Conservation (phyloP, 2,329 filamentous ascomycete species). For the Verticillium nubilum region DNA sequence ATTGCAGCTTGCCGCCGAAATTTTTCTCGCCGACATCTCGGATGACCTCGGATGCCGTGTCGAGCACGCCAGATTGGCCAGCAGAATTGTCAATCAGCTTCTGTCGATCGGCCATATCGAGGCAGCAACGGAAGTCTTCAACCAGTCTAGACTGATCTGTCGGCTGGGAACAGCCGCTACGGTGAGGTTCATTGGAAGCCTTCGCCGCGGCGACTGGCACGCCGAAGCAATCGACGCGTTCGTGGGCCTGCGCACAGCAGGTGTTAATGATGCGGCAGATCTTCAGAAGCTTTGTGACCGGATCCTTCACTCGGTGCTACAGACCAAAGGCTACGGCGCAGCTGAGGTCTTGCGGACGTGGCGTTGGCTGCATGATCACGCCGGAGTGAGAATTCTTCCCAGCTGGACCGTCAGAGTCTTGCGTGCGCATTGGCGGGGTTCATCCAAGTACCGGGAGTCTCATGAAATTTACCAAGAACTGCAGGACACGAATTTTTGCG, state of each 20-base stretch:
- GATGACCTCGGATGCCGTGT: constrained; percentile 1
- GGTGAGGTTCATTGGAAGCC: constrained; percentile 5
- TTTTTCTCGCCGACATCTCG: constrained; percentile 4
- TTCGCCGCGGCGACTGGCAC: constrained; percentile 1
- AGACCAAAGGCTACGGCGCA: constrained; percentile 4
- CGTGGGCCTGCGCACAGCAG: not conserved
- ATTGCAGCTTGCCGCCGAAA: not conserved
- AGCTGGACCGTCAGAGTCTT: not conserved
- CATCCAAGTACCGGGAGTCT: not conserved
- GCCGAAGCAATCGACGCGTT: constrained; percentile 9
- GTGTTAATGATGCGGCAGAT: not conserved
- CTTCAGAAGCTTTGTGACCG: not conserved
- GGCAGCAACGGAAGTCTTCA: not conserved
- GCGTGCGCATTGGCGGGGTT: constrained; percentile 3
- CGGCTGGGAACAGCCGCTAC: not conserved
- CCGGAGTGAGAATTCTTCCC: not conserved
- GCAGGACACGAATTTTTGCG: constrained; percentile 4
- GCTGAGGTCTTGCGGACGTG: constrained; percentile 5
- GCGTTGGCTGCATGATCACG: constrained; percentile 1
- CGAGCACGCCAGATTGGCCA: not conserved
- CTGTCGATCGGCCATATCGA: not conserved
- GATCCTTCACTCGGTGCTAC: constrained; percentile 3
- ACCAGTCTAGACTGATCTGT: not conserved
- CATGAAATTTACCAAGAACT: constrained; percentile 3
- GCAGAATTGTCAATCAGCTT: not conserved